Conservation (phyloP, 305 asterid species). For the Fraxinus xanthoxyloides region DNA sequence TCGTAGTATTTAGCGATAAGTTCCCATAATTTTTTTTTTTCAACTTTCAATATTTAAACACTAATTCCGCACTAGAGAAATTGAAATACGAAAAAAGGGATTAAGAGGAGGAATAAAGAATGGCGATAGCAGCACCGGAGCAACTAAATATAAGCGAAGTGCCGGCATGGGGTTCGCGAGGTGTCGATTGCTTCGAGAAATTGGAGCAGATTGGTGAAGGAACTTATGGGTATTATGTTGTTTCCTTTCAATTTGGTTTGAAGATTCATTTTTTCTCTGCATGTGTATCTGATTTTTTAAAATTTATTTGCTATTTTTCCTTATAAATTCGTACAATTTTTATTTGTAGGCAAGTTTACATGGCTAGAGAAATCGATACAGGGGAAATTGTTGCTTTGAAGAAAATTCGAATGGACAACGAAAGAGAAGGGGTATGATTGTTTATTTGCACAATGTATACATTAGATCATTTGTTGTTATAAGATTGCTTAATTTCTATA, state of each 20-base stretch:
- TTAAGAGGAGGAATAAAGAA: slow-evolving; percentile 18
- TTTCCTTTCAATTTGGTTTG: background rate
- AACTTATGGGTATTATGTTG: slow-evolving; percentile 66
- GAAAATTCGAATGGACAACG: slow-evolving; percentile 92
- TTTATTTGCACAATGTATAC: background rate
- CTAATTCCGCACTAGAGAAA: background rate
- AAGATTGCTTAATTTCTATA: slow-evolving; percentile 5
- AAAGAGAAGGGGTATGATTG: slow-evolving; percentile 80
- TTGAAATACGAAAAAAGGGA: background rate
- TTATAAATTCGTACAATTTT: slow-evolving; percentile 14
- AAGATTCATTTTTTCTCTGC: background rate
- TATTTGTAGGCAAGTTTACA: slow-evolving; percentile 72
- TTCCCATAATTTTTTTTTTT: background rate
- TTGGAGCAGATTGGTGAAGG: slow-evolving; percentile 98
- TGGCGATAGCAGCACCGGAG: slow-evolving; percentile 78
- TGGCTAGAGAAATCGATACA: slow-evolving; percentile 77
- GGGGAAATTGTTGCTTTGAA: slow-evolving; percentile 94
- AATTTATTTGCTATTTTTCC: background rate
- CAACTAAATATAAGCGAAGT: slow-evolving; percentile 65
- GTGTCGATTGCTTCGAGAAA: slow-evolving; percentile 89
- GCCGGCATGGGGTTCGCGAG: slow-evolving; percentile 83
- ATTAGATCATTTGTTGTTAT: slow-evolving; percentile 10
- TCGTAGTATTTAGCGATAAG: background rate
- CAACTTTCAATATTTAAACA: background rate
- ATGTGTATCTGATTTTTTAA: background rate